Evolutionary conservation across 1,284 basidiomycete genomes (phyloP), one percentile per base, ranked within the genome.

Genomic region (Moniliella sp.): DNA sequence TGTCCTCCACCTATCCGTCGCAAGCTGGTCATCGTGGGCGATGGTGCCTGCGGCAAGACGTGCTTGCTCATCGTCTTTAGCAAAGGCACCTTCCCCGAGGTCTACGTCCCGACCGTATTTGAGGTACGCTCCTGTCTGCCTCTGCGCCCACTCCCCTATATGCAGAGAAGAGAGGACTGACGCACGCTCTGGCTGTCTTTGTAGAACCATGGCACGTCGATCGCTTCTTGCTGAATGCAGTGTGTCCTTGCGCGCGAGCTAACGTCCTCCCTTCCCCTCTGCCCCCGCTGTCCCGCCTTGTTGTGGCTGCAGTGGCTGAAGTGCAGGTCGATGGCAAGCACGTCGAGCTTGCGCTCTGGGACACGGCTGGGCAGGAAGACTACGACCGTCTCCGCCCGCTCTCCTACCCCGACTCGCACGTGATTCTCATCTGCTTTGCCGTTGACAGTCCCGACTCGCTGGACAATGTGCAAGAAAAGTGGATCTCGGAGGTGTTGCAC

Each of bases 391-490:
- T 58, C 14, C 52, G 54, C 25, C 58, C 58, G 3, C 72, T 84
- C 45, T 77, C 74, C 40, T 86, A 84, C 65, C 81, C 80, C 23
- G 81, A 86, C 66, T 80, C 79, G 14, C 76, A 86, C 61, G 81
- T 86, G 57, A 81, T 86, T 63, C 71, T 88, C 39, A 83, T 88
- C 62, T 86, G 81, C 63, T 88, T 84, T 60, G 78, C 81, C 26
- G 74, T 86, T 44, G 82, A 88, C 67, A 79, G 75, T 34, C 82
- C 83, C 19, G 79, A 83, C 61, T 83, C 79, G 32, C 67, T 88
- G 42, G 82, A 84, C 65, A 88, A 88, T 68, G 80, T 88, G 19
- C 78, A 86, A 66, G 82, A 86, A 66, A 88, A 83, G 78, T 88
- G 82, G 82, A 79, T 82, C 53, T 79, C 81, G 10, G 82, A 88